Percentiles rank a stretch among this genome's conserved stretches.
Conservation (phyloP, 164 flowering plant species). For the Cinnamomum micranthum region DNA sequence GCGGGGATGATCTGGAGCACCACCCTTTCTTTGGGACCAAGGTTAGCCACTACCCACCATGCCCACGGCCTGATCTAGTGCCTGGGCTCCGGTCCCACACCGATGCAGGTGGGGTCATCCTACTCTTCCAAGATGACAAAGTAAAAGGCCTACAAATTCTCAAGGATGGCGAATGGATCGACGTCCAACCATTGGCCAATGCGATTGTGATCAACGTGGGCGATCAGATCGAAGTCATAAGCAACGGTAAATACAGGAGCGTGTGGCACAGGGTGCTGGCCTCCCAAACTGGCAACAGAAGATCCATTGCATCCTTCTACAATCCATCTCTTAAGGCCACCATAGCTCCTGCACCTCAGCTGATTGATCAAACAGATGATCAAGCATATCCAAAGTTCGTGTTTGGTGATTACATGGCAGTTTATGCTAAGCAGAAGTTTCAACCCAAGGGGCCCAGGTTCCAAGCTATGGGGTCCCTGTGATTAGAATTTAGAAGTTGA, state of each 20-base stretch:
- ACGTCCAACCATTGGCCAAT: conserved; percentile 74
- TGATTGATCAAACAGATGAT: conserved; percentile 11
- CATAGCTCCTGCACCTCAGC: conserved; percentile 70
- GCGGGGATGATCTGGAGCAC: conserved; percentile 27
- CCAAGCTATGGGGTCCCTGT: conserved; percentile 42
- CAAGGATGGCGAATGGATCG: conserved; percentile 77
- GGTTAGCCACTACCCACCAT: conserved; percentile 92
- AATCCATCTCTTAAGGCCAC: conserved; percentile 73
- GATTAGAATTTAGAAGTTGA: not conserved
- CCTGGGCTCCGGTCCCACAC: conserved; percentile 91
- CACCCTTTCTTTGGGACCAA: conserved; percentile 82
- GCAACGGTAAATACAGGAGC: conserved; percentile 88
- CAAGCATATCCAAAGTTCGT: conserved; percentile 63
- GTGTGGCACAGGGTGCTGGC: conserved; percentile 79
- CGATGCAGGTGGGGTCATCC: conserved; percentile 89
- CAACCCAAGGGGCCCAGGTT: conserved; percentile 89
- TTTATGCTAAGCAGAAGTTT: conserved; percentile 80
- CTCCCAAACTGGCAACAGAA: conserved; percentile 47
- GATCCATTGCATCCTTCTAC: conserved; percentile 87
- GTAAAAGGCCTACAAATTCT: conserved; percentile 78
- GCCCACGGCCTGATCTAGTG: conserved; percentile 64
- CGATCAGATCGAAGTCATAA: conserved; percentile 89
- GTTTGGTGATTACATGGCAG: conserved; percentile 87
- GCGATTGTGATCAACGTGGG: conserved; percentile 88
- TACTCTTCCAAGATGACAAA: conserved; percentile 83